phyloP scores from a whole-genome alignment of 768 basidiomycete species.

The Calocera cornea region DNA sequence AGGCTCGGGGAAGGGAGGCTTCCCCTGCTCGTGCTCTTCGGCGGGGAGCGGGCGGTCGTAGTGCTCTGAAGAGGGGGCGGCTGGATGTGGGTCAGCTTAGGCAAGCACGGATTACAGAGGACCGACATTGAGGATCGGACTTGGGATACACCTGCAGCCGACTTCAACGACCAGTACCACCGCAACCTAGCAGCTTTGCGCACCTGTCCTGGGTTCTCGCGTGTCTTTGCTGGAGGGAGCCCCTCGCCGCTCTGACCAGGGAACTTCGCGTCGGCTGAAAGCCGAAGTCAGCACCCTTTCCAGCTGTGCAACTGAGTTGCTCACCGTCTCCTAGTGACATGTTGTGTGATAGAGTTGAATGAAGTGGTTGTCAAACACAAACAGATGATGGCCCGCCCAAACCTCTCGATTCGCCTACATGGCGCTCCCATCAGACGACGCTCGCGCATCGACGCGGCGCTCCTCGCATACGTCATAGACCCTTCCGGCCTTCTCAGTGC shows the following conservation, averaged over 20 bases:
- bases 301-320: not conserved
- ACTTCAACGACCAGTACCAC: not conserved
- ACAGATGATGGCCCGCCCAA: not conserved
- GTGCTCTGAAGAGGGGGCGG: not conserved
- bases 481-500: not conserved
- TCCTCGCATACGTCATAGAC: not conserved
- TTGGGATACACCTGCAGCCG: not conserved
- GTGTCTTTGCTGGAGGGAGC: not conserved
- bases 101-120: not conserved
- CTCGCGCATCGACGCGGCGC: not conserved
- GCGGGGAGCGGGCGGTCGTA: not conserved
- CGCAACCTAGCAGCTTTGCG: not conserved
- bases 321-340: constrained; percentile 3
- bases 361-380: not conserved
- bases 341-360: not conserved
- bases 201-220: constrained; percentile 2
- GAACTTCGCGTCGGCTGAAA: not conserved
- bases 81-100: not conserved
- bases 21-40: not conserved
- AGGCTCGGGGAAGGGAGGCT: not conserved
- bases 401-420: too few species aligned
- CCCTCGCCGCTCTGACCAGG: not conserved
- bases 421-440: too few species aligned
- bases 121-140: not conserved
- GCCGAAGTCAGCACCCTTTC: not conserved